Base-by-base conservation (phyloP, 768 basidiomycete species). In the Lentinula detonsa region DNA sequence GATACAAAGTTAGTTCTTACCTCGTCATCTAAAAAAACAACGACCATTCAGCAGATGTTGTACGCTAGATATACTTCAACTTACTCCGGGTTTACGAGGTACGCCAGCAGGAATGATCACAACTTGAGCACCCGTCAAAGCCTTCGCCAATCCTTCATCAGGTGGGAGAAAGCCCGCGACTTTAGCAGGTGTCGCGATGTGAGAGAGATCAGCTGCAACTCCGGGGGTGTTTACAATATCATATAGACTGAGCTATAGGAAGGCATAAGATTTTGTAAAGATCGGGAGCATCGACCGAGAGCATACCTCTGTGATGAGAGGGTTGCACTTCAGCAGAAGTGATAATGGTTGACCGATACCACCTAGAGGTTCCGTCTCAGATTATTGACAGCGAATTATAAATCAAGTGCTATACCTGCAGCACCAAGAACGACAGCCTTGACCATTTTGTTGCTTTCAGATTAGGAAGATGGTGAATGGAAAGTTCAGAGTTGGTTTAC, bases 221-320 rank as follows among this genome's bases (percentile, higher is more conserved):
- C 96, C 96, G 15, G 93, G 93, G n/a, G 95, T 90, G 74, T 93
- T 91, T 69, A 95, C 93, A 75, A 98, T 95, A 93, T 98, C 96
- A 72, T 82, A 98, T 62, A 98, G 85, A 57, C 85, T 78, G 55
- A 98, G 88, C 89, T 95, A 68, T 18, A 18, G 57, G 33, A 16
- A 3, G 5, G 28, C 35, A 23, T 55, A 37, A 62, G 56, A 49
- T 7, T 11, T 16, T 45, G 45, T 16, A 6, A 21, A 56, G 23
- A 59, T 59, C 40, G 57, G 9, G 28, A 37, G n/a, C 50, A 58
- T 28, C 31, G 16, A 49, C 7, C 51, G 8, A 52, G 39, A 42
- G 51, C 10, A 13, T 52, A 90, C 91, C 81, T 88, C 82, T 59
- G 90, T 90, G 67, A 98, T 80, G 62, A 85, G 77, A 28, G 89